Percentiles rank a stretch among this genome's conserved stretches.
Conservation (phyloP, 805 yeast genomes). For the Metschnikowia orientalis region DNA sequence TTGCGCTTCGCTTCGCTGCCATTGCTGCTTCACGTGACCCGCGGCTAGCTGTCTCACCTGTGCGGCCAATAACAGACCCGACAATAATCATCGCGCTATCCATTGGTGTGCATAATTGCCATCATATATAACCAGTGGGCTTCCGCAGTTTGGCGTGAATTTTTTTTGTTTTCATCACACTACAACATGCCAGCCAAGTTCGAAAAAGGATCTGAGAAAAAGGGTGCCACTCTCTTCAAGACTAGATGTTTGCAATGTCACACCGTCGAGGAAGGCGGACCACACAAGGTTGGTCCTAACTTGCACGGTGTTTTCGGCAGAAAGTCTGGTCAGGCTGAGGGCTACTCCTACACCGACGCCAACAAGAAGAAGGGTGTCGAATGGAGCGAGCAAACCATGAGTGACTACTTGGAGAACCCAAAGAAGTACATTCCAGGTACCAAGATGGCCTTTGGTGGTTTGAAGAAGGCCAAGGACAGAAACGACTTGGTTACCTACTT, state of each 20-base stretch:
- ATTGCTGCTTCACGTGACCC: slow-evolving; percentile 1
- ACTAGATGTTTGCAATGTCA: slow-evolving; percentile 99
- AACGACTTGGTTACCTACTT: slow-evolving; percentile 92
- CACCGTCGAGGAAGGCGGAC: slow-evolving; percentile 93
- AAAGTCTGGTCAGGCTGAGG: slow-evolving; percentile 85
- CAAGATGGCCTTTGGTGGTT: slow-evolving; percentile 99
- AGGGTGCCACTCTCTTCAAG: slow-evolving; percentile 98
- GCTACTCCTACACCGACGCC: slow-evolving; percentile 96
- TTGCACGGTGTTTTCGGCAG: slow-evolving; percentile 94
- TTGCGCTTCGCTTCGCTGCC: neutral
- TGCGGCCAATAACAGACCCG: slow-evolving; percentile 13
- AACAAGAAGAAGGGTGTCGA: slow-evolving; percentile 91
- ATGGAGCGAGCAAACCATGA: slow-evolving; percentile 86
- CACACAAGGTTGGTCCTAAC: slow-evolving; percentile 99
- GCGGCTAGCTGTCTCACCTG: neutral
- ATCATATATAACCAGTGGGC: slow-evolving; percentile 11
- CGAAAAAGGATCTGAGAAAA: slow-evolving; percentile 48
- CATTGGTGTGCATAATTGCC: slow-evolving; percentile 13
- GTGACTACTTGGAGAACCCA: slow-evolving; percentile 97
- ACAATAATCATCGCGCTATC: slow-evolving; percentile 17
- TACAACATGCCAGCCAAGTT: slow-evolving; percentile 40
- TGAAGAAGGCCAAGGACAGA: slow-evolving; percentile 98
- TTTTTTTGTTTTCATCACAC: slow-evolving; percentile 2
- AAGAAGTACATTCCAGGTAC: slow-evolving; percentile 99
- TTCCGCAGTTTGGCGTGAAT: slow-evolving; percentile 2